A percentile compares a stretch with the other conserved stretches of the same genome.
Evolutionary conservation across 768 basidiomycete genomes (phyloP).

Genomic region (Tylopilus balloui): DNA sequence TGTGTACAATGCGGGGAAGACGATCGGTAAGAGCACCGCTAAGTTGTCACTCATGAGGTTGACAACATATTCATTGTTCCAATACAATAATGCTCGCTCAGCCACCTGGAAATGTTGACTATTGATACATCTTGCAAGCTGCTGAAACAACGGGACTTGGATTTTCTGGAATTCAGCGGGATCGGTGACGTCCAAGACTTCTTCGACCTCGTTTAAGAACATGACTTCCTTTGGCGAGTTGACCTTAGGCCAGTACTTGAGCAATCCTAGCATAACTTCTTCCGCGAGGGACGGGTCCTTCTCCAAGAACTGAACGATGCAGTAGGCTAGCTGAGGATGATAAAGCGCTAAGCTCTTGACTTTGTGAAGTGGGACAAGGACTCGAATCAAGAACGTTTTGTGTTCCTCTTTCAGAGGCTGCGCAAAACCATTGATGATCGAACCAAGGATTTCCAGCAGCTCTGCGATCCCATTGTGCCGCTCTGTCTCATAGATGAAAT

Average conservation of each 20-base stretch:
- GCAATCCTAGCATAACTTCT: slow-evolving; percentile 93
- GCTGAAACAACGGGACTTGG: slow-evolving; percentile 86
- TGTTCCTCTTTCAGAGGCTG: slow-evolving; percentile 98
- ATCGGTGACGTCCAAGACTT: slow-evolving; percentile 97
- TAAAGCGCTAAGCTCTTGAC: slow-evolving; percentile 97
- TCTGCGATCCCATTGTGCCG: slow-evolving; percentile 99
- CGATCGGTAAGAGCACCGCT: slow-evolving; percentile 82
- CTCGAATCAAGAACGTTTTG: slow-evolving; percentile 94
- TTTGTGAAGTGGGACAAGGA: slow-evolving; percentile 94
- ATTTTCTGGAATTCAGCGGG: slow-evolving; percentile 96
- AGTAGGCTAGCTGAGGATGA: slow-evolving; percentile 98
- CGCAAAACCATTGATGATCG: slow-evolving; percentile 99
- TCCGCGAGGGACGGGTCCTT: slow-evolving; percentile 91
- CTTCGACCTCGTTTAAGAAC: slow-evolving; percentile 99
- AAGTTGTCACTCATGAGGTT: slow-evolving; percentile 99
- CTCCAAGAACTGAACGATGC: slow-evolving; percentile 97
- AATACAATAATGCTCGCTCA: slow-evolving; percentile 92
- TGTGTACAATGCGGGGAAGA: slow-evolving; percentile 92
- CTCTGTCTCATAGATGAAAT: slow-evolving; percentile 98
- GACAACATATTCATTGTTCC: slow-evolving; percentile 99
- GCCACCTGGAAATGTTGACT: slow-evolving; percentile 99
- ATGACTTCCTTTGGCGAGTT: slow-evolving; percentile 99
- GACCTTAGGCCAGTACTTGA: slow-evolving; percentile 98
- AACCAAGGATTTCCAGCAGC: slow-evolving; percentile 94
- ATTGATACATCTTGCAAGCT: slow-evolving; percentile 95